Evolutionary conservation across 2,329 filamentous ascomycete genomes (phyloP).

Genomic region (Dryadomyces sulphureus): DNA sequence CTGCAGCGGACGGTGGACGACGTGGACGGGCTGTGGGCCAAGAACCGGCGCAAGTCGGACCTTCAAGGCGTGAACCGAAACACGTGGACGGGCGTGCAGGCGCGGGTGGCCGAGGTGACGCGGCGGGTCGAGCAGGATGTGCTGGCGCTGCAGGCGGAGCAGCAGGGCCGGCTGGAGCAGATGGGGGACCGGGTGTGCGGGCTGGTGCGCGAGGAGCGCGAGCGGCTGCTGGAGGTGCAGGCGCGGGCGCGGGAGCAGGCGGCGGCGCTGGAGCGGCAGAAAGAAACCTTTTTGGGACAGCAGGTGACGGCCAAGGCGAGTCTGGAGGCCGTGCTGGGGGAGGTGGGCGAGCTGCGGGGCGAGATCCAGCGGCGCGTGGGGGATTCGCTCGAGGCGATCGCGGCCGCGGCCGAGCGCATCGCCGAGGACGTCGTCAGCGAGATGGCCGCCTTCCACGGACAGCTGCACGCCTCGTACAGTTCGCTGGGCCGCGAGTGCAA

Average conservation of each 20-base stretch:
- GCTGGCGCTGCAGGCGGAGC: slow-evolving; percentile 54
- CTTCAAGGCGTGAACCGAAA: slow-evolving; percentile 67
- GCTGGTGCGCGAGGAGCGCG: slow-evolving; percentile 64
- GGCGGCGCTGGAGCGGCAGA: slow-evolving; percentile 50
- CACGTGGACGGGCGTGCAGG: slow-evolving; percentile 64
- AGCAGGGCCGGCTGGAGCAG: slow-evolving; percentile 52
- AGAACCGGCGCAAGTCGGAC: slow-evolving; percentile 73
- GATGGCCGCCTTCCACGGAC: slow-evolving; percentile 66
- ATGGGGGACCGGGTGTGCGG: slow-evolving; percentile 58
- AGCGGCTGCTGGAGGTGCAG: slow-evolving; percentile 56
- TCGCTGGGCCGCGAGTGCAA: slow-evolving; percentile 78
- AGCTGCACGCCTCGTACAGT: slow-evolving; percentile 71
- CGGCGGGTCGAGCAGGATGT: slow-evolving; percentile 62
- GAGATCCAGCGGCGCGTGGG: slow-evolving; percentile 77
- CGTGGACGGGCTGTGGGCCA: slow-evolving; percentile 68
- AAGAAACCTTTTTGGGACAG: slow-evolving; percentile 51
- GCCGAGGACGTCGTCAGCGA: slow-evolving; percentile 80
- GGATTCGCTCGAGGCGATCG: slow-evolving; percentile 70
- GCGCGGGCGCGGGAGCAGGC: slow-evolving; percentile 56
- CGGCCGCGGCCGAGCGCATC: slow-evolving; percentile 72
- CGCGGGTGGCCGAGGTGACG: slow-evolving; percentile 63
- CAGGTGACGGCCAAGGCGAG: slow-evolving; percentile 60
- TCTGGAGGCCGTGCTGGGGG: slow-evolving; percentile 82
- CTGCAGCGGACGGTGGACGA: slow-evolving; percentile 66
- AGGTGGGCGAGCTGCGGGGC: slow-evolving; percentile 80